Percentiles rank a stretch among this genome's conserved stretches.
Conservation (phyloP, 495 filamentous ascomycete genomes). For the Daldinia caldariorum region DNA sequence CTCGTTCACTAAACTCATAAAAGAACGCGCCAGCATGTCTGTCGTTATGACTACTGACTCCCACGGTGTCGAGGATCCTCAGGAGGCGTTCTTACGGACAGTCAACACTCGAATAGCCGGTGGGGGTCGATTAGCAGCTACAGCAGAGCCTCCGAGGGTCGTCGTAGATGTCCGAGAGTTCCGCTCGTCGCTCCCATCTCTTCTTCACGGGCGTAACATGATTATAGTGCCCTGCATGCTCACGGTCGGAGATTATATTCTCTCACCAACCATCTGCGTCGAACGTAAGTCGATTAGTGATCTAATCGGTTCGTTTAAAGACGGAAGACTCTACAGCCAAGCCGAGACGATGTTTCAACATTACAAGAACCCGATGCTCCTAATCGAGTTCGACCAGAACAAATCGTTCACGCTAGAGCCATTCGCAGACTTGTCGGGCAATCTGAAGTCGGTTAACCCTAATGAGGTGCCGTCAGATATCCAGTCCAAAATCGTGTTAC, state of each 20-base stretch:
- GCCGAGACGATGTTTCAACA: constrained; percentile 92
- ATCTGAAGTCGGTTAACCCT: constrained; percentile 63
- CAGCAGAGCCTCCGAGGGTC: constrained; percentile 88
- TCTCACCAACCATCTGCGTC: constrained; percentile 88
- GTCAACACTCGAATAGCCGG: constrained; percentile 97
- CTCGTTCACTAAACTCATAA: constrained; percentile 90
- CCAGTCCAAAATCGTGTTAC: constrained; percentile 89
- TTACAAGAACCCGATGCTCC: constrained; percentile 88
- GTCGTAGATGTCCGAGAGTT: constrained; percentile 98
- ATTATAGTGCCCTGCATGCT: constrained; percentile 91
- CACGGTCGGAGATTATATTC: constrained; percentile 96
- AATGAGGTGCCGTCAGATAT: constrained; percentile 73
- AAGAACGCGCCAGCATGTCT: constrained; percentile 92
- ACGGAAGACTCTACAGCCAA: constrained; percentile 91
- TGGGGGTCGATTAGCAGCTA: constrained; percentile 87
- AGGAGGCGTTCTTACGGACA: constrained; percentile 92
- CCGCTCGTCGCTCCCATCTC: constrained; percentile 87
- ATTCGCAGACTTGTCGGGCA: constrained; percentile 82
- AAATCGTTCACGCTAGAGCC: constrained; percentile 97
- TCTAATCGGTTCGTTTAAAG: constrained; percentile 87
- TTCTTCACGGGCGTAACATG: constrained; percentile 87
- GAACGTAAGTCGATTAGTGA: constrained; percentile 94
- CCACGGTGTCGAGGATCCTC: constrained; percentile 77
- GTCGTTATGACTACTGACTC: constrained; percentile 79
- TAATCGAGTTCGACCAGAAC: constrained; percentile 98